Conservation (phyloP, 2,329 filamentous ascomycete genomes). For the Geosmithia putterillii region DNA sequence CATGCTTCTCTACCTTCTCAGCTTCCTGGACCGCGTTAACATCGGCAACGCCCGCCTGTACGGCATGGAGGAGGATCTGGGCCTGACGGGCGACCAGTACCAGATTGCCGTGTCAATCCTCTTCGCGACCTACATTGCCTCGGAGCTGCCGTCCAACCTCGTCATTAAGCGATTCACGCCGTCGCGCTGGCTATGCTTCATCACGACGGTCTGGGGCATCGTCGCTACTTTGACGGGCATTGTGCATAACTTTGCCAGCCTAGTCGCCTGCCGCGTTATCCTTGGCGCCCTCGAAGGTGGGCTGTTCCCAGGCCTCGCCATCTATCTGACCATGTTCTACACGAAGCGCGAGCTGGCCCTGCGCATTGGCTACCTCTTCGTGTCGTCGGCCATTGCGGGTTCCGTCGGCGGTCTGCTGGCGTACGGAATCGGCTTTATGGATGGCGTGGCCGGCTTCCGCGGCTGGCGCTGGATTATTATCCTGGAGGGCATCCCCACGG, state of each 20-base stretch:
- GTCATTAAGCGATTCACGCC: constrained; percentile 25
- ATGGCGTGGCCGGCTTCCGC: constrained; percentile 12
- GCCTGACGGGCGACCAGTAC: constrained; percentile 43
- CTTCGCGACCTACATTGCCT: constrained; percentile 22
- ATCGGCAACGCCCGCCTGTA: constrained; percentile 52
- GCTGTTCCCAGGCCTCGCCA: constrained; percentile 24
- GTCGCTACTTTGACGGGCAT: constrained; percentile 31
- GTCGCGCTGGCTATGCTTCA: constrained; percentile 9
- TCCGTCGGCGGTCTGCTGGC: constrained; percentile 14
- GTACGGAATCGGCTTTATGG: constrained; percentile 24
- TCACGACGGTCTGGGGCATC: constrained; percentile 6
- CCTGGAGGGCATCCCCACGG: constrained; percentile 26
- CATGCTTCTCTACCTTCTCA: constrained; percentile 43
- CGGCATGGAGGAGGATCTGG: constrained; percentile 47
- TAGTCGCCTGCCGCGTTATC: constrained; percentile 29
- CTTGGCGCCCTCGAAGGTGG: constrained; percentile 33
- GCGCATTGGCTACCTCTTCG: constrained; percentile 24
- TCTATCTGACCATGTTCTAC: constrained; percentile 36
- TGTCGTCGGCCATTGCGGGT: constrained; percentile 24
- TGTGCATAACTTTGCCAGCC: constrained; percentile 23
- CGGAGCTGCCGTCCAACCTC: constrained; percentile 28
- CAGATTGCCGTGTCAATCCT: constrained; percentile 25
- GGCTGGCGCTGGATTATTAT: constrained; percentile 48
- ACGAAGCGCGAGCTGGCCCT: constrained; percentile 39
- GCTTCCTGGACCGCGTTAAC: constrained; percentile 17